A percentile compares a stretch with the other conserved stretches of the same genome.
Conservation (phyloP, 169 alveolate genomes). For the Babesia microti region DNA sequence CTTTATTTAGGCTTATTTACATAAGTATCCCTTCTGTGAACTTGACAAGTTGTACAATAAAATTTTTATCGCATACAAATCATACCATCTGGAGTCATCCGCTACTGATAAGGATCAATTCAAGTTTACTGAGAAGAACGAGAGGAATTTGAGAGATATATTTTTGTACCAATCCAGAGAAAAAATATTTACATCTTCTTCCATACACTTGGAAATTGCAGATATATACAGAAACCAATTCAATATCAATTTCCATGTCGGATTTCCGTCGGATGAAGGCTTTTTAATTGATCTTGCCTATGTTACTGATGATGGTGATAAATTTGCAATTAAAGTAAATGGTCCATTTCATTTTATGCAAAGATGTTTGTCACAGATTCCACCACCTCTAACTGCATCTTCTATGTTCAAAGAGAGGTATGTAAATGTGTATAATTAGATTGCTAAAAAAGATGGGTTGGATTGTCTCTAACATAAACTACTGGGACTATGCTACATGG, state of each 20-base stretch:
- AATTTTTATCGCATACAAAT: constrained; percentile 16
- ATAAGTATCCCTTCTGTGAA: constrained; percentile 1
- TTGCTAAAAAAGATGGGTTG: constrained; percentile 16
- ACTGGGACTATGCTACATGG: constrained; percentile 39
- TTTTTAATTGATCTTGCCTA: constrained; percentile 18
- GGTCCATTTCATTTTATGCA: constrained; percentile 41
- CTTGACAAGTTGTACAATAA: constrained; percentile 10
- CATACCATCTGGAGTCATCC: constrained; percentile 5
- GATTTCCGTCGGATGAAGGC: constrained; percentile 13
- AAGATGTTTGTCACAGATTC: constrained; percentile 16
- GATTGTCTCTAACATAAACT: constrained; percentile 22
- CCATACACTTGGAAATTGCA: constrained; percentile 14
- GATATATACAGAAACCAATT: constrained; percentile 17
- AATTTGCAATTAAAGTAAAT: constrained; percentile 27
- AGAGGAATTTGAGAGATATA: constrained; percentile 8
- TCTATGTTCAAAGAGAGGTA: constrained; percentile 20
- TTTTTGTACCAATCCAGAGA: constrained; percentile 4
- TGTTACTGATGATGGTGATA: constrained; percentile 18
- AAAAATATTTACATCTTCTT: constrained; percentile 15
- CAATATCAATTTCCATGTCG: constrained; percentile 14
- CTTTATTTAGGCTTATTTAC: constrained; percentile 13
- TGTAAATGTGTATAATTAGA: neutral
- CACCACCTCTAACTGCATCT: constrained; percentile 20
- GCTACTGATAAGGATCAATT: neutral
- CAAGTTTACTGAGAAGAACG: constrained; percentile 10